Conservation (phyloP, 306 rosid species). For the Crotalaria pallida region DNA sequence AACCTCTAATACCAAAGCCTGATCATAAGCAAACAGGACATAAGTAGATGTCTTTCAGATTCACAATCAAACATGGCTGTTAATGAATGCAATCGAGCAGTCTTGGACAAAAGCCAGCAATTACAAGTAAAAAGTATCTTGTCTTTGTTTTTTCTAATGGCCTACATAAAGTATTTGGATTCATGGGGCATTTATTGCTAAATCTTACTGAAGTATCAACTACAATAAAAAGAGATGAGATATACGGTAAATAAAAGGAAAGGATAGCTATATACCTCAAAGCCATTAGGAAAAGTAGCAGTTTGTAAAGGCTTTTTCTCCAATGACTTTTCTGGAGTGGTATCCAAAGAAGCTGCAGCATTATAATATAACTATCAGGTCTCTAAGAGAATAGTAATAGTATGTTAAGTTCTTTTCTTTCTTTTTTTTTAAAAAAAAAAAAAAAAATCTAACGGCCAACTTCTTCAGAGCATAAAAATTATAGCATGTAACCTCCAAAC, state of each 20-base stretch:
- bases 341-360: constrained; percentile 42
- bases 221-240: not conserved
- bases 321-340: constrained; percentile 30
- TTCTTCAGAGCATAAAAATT: not conserved
- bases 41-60: constrained; percentile 9
- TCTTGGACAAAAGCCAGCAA: not conserved
- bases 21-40: constrained; percentile 33
- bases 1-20: constrained; percentile 92
- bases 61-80: not conserved
- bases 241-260: not conserved
- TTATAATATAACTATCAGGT: constrained; percentile 17
- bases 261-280: constrained; percentile 63
- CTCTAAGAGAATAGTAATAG: not conserved
- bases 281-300: constrained; percentile 78
- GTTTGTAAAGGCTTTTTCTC: constrained; percentile 45
- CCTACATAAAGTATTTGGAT: not conserved
- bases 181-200: not conserved
- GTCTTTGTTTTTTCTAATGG: constrained; percentile 6
- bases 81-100: constrained; percentile 7
- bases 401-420: not conserved
- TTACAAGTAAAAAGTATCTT: not conserved
- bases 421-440: not conserved
- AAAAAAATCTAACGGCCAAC: not conserved
- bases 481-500: not conserved
- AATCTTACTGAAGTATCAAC: constrained; percentile 4